Evolutionary conservation across 2,329 filamentous ascomycete species (phyloP).

Genomic region (Colletotrichum liriopes): DNA sequence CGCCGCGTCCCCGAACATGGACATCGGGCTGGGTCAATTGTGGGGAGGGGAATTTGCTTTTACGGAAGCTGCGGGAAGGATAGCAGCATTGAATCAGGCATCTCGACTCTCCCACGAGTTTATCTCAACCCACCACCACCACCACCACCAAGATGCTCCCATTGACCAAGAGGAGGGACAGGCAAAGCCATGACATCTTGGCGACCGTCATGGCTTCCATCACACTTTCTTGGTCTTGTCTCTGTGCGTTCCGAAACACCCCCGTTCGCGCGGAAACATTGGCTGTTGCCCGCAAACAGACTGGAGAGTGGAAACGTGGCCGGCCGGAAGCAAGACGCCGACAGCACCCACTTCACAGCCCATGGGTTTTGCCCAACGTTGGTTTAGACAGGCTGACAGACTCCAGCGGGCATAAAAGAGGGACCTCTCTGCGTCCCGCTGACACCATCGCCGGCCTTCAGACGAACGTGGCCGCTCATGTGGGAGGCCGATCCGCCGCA

Average conservation of each 20-base stretch:
- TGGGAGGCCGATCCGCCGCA: background rate
- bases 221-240: conserved; percentile 34
- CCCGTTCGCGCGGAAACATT: background rate
- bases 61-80: conserved; percentile 11
- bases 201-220: conserved; percentile 17
- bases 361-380: background rate
- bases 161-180: background rate
- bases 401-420: background rate
- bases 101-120: background rate
- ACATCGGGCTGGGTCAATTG: too few relatives aligned
- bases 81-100: background rate
- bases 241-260: conserved; percentile 9
- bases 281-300: background rate
- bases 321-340: background rate
- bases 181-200: conserved; percentile 6
- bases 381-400: background rate
- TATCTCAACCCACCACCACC: background rate
- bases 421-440: background rate
- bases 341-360: background rate
- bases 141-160: background rate
- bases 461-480: conserved; percentile 21
- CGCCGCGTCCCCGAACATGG: background rate
- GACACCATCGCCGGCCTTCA: conserved; percentile 6
- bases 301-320: too few relatives aligned
- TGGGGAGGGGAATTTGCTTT: background rate